Evolutionary conservation across 2,329 filamentous ascomycete species (phyloP), one percentile per base, ranked within the genome.

Genomic region (Hypoxylon sp.): DNA sequence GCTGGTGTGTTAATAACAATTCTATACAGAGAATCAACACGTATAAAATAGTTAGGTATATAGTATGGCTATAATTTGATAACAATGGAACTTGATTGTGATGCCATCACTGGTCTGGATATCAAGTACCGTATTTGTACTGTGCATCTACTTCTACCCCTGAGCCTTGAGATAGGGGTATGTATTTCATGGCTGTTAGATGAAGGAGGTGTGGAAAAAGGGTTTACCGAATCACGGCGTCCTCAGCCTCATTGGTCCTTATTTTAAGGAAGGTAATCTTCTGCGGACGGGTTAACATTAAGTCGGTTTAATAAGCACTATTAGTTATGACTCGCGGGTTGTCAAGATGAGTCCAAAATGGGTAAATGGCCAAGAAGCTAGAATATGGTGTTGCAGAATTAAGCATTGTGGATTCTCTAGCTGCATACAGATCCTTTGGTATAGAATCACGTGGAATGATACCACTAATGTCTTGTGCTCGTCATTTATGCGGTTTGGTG

Each of bases 371-470:
- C 28, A 30, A 38, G 34, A n/a, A 38, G 2, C 13, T 38, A 38
- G 11, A 38, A 38, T 14, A n/a, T n/a, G 34, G n/a, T 6, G 34
- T 38, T 17, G 34, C 34, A 38, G 13, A 38, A n/a, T n/a, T 14
- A 38, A 38, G 34, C 14, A 38, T 6, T 48, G 28, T 10, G 17
- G 28, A 48, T 36, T 34, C 13, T 13, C 25, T 30, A 11, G 25
- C n/a, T 36, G 30, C 30, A 48, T 36, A 25, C 13, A 10, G 14
- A 38, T 30, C 28, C 13, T 34, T 43, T 17, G 52, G 52, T 30
- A 32, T 17, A 32, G 14, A 49, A 58, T 58, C 55, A 58, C 43
- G 55, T 49, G 55, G 43, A 14, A 38, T 30, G 14, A 14, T 11
- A 28, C 43, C 38, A 34, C 45, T 28, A 21, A 45, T 32, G 52